Conservation (phyloP, 768 basidiomycete genomes). For the Calocybe gangraenosa region DNA sequence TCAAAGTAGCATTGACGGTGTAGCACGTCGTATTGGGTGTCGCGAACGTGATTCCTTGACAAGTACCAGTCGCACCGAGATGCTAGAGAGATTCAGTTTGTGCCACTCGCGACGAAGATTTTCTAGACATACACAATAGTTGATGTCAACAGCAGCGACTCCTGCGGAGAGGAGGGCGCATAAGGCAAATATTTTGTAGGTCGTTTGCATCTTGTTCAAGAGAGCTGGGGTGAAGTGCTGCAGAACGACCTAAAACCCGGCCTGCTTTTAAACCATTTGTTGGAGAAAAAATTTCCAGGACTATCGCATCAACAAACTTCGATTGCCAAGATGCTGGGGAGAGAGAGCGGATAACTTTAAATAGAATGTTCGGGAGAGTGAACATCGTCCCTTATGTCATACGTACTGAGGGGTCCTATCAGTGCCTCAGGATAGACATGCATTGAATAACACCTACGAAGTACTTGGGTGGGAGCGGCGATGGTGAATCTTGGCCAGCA, state of each 20-base stretch:
- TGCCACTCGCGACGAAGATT: too few species aligned
- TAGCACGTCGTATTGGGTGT: constrained; percentile 3
- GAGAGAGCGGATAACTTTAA: constrained; percentile 1
- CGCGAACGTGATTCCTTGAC: constrained; percentile 5
- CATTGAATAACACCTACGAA: background rate
- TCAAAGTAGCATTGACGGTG: constrained; percentile 1
- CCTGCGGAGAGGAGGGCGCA: constrained; percentile 1
- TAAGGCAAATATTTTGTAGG: background rate
- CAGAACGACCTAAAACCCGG: background rate
- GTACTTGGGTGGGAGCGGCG: too few species aligned
- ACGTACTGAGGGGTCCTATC: background rate
- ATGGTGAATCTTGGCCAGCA: background rate
- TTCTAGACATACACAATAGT: constrained; percentile 7
- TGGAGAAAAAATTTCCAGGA: background rate
- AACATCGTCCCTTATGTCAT: background rate
- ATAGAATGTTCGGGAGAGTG: background rate
- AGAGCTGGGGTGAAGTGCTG: background rate
- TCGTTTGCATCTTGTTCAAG: constrained; percentile 2
- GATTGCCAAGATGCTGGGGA: constrained; percentile 6
- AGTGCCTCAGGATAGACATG: constrained; percentile 1
- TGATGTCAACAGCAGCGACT: constrained; percentile 6
- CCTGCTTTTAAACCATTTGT: background rate
- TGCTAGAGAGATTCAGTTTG: background rate
- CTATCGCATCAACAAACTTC: background rate
- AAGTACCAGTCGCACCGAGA: background rate